These are phyloP conservation scores for Paratinospora sagittata DNA, from an alignment of 164 flowering plant genomes.

Conservation along the genomic window DNA sequence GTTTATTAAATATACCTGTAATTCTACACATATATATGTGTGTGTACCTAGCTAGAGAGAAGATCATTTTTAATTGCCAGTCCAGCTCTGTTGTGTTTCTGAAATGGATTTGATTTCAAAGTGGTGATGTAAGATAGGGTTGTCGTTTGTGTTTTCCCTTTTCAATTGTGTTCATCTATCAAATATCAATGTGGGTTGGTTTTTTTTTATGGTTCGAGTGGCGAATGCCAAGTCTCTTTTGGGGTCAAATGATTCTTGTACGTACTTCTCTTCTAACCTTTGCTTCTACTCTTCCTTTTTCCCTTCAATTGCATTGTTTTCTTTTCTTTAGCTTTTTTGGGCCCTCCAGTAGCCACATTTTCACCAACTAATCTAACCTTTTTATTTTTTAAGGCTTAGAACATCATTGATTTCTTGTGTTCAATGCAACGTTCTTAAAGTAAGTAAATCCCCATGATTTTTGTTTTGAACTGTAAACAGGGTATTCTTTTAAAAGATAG, in stretches of 20 bases:
- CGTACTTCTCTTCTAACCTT: neutral
- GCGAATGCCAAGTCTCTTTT: neutral
- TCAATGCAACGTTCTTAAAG: neutral
- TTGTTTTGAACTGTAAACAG: no score
- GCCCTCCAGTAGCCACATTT: neutral
- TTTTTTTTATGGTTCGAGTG: neutral
- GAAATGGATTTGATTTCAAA: neutral
- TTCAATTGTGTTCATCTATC: neutral
- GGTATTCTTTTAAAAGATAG: no score
- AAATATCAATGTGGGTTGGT: neutral
- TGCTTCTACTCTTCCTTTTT: constrained; percentile 3
- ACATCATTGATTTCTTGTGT: neutral
- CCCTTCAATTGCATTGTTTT: neutral
- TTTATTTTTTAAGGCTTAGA: neutral
- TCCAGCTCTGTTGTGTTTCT: neutral
- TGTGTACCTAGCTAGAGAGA: no score
- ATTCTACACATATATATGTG: no score
- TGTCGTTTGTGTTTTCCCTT: constrained; percentile 4
- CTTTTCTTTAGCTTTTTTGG: neutral
- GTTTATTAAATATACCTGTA: no score
- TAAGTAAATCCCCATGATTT: no score
- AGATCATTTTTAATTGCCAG: no score
- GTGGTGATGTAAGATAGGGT: constrained; percentile 2
- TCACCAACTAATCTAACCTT: constrained; percentile 3
- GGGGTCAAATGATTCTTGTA: neutral